Base-by-base conservation (phyloP, 495 filamentous ascomycete genomes). In the Tetracladium setigerum region DNA sequence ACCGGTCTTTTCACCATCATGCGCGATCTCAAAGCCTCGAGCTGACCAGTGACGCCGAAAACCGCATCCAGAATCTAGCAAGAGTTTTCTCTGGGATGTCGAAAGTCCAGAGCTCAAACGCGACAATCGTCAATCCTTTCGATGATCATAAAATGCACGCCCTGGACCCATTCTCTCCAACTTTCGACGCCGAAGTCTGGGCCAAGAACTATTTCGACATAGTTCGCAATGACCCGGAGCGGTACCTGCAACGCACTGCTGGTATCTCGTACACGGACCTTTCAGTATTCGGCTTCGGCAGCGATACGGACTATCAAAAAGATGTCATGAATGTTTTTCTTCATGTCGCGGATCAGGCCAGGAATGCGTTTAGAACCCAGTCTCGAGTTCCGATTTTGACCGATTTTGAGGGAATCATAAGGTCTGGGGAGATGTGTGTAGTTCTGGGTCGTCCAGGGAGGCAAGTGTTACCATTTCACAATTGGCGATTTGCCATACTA, bases 391-490 rank as follows among this genome's bases (percentile, higher is more conserved):
- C 87, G 51, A 85, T 89, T 46, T 59, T 89, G 31, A 36, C 43
- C 5, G 30, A 38, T 19, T 46, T 83, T 55, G 74, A 72, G 9
- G 74, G 74, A 24, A 63, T 61, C 11, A 61, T 72, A 22, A 79
- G 79, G 49, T 78, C 84, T 1, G 89, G 89, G 11, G 89, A 95
- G 62, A 94, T 95, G 88, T 73, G 90, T 1, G 67, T 95, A 14
- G 89, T 95, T 9, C 70, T 95, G 17, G 89, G 89, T 10, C 77
- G 84, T 41, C 89, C 89, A 0, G 89, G 89, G 0, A 72, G 81
- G 72, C 76, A 35, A 83, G 82, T 27, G 22, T 27, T 27, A n/a
- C n/a, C 22, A 27, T 27, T 27, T 27, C 7, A 3, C 22, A 8
- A 86, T 47, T 76, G 78, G 1, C 83, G 79, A 0, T 81, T 86